phyloP scores from a whole-genome alignment of 2,329 filamentous ascomycete genomes.

The Pseudogymnoascus sp. region DNA sequence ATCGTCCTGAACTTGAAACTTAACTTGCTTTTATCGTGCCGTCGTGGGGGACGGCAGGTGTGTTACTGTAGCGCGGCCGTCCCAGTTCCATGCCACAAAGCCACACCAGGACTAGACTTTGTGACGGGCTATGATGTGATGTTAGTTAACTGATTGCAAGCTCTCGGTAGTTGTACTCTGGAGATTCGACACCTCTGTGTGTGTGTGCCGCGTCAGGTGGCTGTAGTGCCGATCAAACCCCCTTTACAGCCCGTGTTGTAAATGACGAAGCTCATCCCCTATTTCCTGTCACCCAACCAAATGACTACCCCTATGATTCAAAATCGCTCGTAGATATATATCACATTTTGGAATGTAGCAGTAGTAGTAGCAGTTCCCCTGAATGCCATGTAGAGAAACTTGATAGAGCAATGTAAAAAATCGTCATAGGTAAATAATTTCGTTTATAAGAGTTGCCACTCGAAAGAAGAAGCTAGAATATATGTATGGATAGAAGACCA shows the following conservation, averaged over 20 bases:
- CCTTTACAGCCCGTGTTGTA: background rate
- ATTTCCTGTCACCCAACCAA: background rate
- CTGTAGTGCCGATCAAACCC: background rate
- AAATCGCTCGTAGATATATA: background rate
- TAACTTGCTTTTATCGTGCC: background rate
- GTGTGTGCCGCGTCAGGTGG: background rate
- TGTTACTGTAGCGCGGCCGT: too few relatives aligned
- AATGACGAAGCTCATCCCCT: background rate
- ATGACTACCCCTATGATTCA: background rate
- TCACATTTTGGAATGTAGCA: background rate
- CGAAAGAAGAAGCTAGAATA: background rate
- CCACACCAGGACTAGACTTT: background rate
- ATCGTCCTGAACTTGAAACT: background rate
- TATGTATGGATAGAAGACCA: background rate
- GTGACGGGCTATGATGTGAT: background rate
- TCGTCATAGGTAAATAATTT: conserved; percentile 1
- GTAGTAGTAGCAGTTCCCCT: background rate
- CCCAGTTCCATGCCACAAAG: too few relatives aligned
- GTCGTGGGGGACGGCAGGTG: background rate
- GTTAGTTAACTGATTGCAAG: background rate
- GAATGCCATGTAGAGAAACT: background rate
- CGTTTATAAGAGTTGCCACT: background rate
- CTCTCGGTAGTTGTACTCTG: background rate
- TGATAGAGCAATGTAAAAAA: background rate
- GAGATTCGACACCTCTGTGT: background rate